Evolutionary conservation across 1,139 yeast species (phyloP).

Genomic region (Protomyces lactucae-debilis): DNA sequence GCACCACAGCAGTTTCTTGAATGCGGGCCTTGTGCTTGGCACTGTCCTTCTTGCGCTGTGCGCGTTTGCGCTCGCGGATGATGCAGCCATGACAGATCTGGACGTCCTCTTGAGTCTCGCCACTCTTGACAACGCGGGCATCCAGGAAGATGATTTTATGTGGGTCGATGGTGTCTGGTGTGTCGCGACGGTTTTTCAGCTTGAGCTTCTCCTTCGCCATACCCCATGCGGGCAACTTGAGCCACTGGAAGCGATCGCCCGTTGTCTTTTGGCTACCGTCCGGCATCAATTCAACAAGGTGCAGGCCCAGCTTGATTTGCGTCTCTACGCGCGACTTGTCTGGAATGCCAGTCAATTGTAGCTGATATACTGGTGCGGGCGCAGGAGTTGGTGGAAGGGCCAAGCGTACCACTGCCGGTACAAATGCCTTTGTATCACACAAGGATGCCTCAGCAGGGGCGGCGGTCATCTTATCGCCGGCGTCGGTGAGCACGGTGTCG

Average conservation of each 20-base stretch:
- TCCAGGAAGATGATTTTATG: constrained; percentile 38
- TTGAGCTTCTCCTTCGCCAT: constrained; percentile 74
- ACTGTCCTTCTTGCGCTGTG: constrained; percentile 59
- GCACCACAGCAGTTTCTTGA: constrained; percentile 44
- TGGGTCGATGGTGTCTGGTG: constrained; percentile 44
- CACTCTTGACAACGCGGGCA: constrained; percentile 43
- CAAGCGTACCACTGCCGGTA: neutral
- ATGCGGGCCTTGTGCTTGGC: constrained; percentile 8
- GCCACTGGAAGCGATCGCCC: constrained; percentile 37
- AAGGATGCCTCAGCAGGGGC: neutral
- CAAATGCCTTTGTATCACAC: neutral
- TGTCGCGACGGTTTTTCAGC: constrained; percentile 39
- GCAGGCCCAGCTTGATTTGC: constrained; percentile 71
- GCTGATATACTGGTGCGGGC: constrained; percentile 41
- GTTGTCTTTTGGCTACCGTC: constrained; percentile 35
- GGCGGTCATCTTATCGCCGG: neutral
- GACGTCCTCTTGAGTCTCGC: constrained; percentile 49
- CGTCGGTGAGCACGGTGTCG: neutral
- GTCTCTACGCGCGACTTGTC: constrained; percentile 86
- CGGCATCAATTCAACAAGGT: constrained; percentile 63
- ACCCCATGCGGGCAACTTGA: constrained; percentile 80
- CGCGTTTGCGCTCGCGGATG: constrained; percentile 87
- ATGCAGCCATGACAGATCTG: constrained; percentile 82
- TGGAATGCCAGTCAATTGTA: constrained; percentile 63
- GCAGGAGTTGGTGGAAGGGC: neutral